These are phyloP conservation scores for Mycena epipterygia DNA, from an alignment of 768 basidiomycete species.

Conservation along the genomic window DNA sequence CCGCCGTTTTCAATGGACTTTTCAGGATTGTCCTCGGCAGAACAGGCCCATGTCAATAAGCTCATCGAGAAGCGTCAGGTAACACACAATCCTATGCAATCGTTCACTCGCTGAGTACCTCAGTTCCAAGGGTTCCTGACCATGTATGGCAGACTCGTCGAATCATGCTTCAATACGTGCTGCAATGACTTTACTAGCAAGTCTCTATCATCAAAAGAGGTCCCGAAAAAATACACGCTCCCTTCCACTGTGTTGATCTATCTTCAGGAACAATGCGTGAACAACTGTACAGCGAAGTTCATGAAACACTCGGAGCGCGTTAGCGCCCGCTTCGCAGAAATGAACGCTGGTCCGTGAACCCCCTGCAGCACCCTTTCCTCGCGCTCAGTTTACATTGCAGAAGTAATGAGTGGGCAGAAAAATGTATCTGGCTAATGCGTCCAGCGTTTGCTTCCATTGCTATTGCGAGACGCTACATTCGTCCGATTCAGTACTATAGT, in stretches of 20 bases:
- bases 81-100: not conserved
- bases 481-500: too few species aligned
- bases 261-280: conserved; percentile 85
- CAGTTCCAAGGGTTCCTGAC: conserved; percentile 99
- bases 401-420: conserved; percentile 32
- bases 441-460: too few species aligned
- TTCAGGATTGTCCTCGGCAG: conserved; percentile 88
- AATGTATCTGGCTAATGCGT: conserved; percentile 25
- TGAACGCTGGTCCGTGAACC: conserved; percentile 83
- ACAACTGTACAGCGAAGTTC: conserved; percentile 98
- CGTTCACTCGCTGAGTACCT: conserved; percentile 16
- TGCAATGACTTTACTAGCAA: conserved; percentile 98
- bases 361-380: not conserved
- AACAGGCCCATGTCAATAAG: conserved; percentile 96
- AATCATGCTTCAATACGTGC: conserved; percentile 96
- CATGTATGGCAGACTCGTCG: conserved; percentile 94
- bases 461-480: too few species aligned
- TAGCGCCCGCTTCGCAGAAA: conserved; percentile 91
- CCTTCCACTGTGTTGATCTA: conserved; percentile 10
- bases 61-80: conserved; percentile 98
- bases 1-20: conserved; percentile 79
- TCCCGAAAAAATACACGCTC: conserved; percentile 41
- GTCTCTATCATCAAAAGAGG: conserved; percentile 94
- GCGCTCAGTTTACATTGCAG: not conserved
- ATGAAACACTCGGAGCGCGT: conserved; percentile 96